Percentiles rank a stretch among this genome's conserved stretches.
Evolutionary conservation across 1,284 basidiomycete species (phyloP).

Genomic region (Rhizoctonia solani): DNA sequence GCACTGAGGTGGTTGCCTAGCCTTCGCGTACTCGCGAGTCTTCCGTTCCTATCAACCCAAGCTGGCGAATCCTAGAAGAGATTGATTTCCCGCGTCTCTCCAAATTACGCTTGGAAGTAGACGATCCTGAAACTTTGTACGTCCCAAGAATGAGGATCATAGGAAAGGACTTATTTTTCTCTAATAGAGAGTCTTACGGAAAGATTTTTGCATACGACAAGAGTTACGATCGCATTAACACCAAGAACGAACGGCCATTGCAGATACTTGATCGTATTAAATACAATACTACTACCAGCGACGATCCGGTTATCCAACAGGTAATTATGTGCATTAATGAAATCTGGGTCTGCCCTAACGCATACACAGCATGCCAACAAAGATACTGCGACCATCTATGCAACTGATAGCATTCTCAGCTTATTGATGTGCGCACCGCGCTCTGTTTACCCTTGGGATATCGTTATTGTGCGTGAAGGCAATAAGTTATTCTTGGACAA

Average conservation of each 20-base stretch:
- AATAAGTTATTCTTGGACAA: conserved; percentile 97
- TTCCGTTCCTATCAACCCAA: conserved; percentile 88
- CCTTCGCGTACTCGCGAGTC: conserved; percentile 90
- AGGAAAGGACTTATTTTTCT: too few species aligned
- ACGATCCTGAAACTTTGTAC: conserved; percentile 85
- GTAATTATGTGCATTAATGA: conserved; percentile 50
- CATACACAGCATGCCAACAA: conserved; percentile 69
- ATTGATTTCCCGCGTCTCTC: conserved; percentile 93
- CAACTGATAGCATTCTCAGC: conserved; percentile 94
- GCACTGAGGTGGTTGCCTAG: conserved; percentile 49
- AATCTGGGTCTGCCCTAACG: background rate
- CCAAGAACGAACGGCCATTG: conserved; percentile 87
- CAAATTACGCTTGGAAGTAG: conserved; percentile 91
- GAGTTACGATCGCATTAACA: conserved; percentile 92
- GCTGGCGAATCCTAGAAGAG: conserved; percentile 95
- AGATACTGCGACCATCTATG: conserved; percentile 83
- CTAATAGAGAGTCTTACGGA: conserved; percentile 89
- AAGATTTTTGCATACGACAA: conserved; percentile 94
- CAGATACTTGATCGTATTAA: conserved; percentile 94
- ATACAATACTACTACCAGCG: conserved; percentile 97
- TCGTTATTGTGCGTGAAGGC: conserved; percentile 91
- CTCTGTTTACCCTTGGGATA: conserved; percentile 99
- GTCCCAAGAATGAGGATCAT: too few species aligned
- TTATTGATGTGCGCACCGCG: conserved; percentile 96
- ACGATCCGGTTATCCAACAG: conserved; percentile 93